A percentile compares a stretch with the other conserved stretches of the same genome.
Conservation (phyloP, 495 filamentous ascomycete species). For the Aspergillus bertholletiae region DNA sequence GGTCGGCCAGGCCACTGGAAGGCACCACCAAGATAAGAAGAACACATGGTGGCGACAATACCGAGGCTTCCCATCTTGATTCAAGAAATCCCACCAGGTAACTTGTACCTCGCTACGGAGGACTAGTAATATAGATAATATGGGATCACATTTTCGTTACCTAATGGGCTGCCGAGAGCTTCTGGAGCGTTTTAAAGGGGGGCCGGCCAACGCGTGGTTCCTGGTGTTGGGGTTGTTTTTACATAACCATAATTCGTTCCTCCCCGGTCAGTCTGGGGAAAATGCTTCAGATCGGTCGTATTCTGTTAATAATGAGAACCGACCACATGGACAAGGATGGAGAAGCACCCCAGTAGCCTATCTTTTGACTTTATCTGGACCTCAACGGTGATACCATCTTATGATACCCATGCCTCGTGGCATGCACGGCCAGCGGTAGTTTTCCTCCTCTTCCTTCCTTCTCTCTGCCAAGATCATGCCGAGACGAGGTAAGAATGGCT, state of each 20-base stretch:
- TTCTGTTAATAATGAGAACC: not conserved
- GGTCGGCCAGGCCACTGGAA: not conserved
- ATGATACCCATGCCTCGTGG: no score
- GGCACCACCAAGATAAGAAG: slow-evolving; percentile 1
- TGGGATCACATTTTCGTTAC: not conserved
- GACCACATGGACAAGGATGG: not conserved
- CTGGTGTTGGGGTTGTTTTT: no score
- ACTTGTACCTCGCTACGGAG: not conserved
- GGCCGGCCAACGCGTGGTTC: no score
- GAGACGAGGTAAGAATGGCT: not conserved
- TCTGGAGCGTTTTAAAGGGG: no score
- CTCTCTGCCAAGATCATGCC: not conserved
- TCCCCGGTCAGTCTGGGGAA: not conserved
- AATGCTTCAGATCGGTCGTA: not conserved
- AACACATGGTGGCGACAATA: not conserved
- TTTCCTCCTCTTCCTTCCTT: not conserved
- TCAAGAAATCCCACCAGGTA: not conserved
- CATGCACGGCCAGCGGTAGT: no score
- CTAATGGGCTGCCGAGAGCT: no score
- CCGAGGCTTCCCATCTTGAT: not conserved
- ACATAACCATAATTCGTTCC: no score
- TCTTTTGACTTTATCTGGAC: not conserved
- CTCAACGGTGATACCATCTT: not conserved
- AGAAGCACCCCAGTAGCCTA: not conserved
- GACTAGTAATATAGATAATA: not conserved